These are phyloP conservation scores for Decorospora gaudefroyi DNA, from an alignment of 2,329 filamentous ascomycete genomes.

Conservation along the genomic window DNA sequence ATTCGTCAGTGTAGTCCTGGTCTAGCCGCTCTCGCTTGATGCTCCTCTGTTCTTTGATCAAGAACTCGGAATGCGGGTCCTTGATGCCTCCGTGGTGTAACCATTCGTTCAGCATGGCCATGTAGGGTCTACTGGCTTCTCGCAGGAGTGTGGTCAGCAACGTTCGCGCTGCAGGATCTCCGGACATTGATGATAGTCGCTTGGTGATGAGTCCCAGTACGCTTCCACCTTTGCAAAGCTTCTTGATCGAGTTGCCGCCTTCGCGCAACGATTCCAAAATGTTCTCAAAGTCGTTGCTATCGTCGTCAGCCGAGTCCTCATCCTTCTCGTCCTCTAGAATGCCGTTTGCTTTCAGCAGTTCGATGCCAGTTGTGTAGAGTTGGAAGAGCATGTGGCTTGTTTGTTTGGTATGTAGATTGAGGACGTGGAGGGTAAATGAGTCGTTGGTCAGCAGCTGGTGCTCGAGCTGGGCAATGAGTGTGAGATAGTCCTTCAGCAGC, in stretches of 20 bases:
- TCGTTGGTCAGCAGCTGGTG: slow-evolving; percentile 88
- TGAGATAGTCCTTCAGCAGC: slow-evolving; percentile 88
- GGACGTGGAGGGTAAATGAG: slow-evolving; percentile 86
- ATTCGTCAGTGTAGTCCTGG: slow-evolving; percentile 97
- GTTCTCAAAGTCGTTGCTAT: slow-evolving; percentile 85
- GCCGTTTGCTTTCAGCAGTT: slow-evolving; percentile 85
- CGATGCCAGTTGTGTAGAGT: slow-evolving; percentile 75
- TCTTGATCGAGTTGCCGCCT: slow-evolving; percentile 84
- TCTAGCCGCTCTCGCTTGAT: slow-evolving; percentile 89
- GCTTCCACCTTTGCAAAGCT: slow-evolving; percentile 94
- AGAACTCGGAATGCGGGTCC: slow-evolving; percentile 90
- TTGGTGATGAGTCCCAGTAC: slow-evolving; percentile 87
- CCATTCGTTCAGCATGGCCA: slow-evolving; percentile 99
- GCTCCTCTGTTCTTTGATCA: slow-evolving; percentile 94
- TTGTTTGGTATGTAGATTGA: slow-evolving; percentile 88
- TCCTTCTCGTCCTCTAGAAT: slow-evolving; percentile 76
- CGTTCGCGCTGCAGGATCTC: slow-evolving; percentile 83
- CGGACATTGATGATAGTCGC: slow-evolving; percentile 84
- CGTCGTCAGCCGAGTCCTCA: slow-evolving; percentile 68
- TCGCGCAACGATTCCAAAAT: slow-evolving; percentile 89
- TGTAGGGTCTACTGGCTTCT: slow-evolving; percentile 91
- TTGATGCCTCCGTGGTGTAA: slow-evolving; percentile 93
- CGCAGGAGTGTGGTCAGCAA: slow-evolving; percentile 80
- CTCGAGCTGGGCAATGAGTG: slow-evolving; percentile 90
- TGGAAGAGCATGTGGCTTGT: slow-evolving; percentile 91